Base-by-base conservation (phyloP, 2,329 filamentous ascomycete species). In the Didymella exigua region DNA sequence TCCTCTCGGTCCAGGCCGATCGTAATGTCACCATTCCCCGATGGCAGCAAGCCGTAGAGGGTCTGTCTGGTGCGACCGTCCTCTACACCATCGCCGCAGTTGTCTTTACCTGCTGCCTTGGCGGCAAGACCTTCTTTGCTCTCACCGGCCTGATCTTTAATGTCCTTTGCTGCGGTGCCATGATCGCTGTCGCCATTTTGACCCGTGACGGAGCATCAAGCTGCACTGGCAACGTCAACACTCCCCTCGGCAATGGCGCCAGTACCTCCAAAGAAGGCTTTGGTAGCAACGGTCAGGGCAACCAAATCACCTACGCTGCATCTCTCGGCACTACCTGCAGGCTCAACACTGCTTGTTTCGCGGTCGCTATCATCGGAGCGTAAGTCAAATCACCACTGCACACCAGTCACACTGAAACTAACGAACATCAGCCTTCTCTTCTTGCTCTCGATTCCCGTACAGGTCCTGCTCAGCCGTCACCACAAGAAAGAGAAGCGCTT, bases 181-280 rank as follows among this genome's bases (percentile, higher is more conserved):
- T 95, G 79, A 84, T 96, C 69, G 96, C 92, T 69, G 84, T 97
- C 56, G 91, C 92, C 0, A 80, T 88, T 43, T 81, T 90, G 59
- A 93, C 90, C 56, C 84, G 89, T 31, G 77, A 84, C 51, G 92
- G 92, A 31, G 84, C 85, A 0, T 76, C 82, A 57, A 83, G 77
- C 44, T 97, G 93, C 79, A 80, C 77, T 13, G 85, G 85, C 42
- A 77, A 77, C 14, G 55, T 78, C 82, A 42, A 93, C 86, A 14
- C 86, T 86, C 6, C 85, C 89, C 84, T 93, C 48, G 92, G 92
- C 31, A 80, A 72, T 4, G 90, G 89, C 5, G 75, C 82, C 7
- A 79, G 83, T 1, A 71, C 73, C 44, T 76, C 78, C 23, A 76
- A 80, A 30, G 80, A 82, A 29, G 77, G 81, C n/a, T 76, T 79